A percentile compares a stretch with the other conserved stretches of the same genome.
phyloP scores from a whole-genome alignment of 768 basidiomycete species.

The Tulasnella sp. region DNA sequence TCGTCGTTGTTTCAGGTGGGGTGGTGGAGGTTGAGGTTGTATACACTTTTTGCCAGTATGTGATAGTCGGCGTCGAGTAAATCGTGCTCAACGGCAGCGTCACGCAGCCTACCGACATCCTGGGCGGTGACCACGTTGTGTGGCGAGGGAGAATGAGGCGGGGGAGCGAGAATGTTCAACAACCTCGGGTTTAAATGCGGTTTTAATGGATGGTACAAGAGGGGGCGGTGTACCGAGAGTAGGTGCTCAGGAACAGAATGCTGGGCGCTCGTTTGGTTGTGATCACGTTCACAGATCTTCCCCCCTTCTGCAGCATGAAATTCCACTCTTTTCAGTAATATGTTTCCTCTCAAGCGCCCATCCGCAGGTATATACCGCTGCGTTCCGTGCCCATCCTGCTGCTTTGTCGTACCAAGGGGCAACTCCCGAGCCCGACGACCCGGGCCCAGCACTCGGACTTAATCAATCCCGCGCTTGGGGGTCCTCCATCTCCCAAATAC shows the following conservation, averaged over 20 bases:
- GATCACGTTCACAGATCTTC: background rate
- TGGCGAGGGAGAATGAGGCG: background rate
- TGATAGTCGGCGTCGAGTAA: background rate
- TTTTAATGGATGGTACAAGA: background rate
- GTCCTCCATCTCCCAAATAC: too few species aligned
- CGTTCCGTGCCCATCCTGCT: too few species aligned
- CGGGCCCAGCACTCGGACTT: too few species aligned
- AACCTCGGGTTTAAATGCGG: background rate
- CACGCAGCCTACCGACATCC: background rate
- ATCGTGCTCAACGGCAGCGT: background rate
- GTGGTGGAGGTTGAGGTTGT: background rate
- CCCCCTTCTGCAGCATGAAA: too few species aligned
- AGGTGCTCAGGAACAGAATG: background rate
- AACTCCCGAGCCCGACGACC: too few species aligned
- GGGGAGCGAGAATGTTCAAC: background rate
- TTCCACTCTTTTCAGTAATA: too few species aligned
- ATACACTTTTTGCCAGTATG: background rate
- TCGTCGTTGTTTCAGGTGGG: background rate
- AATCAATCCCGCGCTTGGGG: too few species aligned
- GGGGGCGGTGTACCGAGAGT: background rate
- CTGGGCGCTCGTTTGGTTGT: background rate
- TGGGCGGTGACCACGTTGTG: background rate
- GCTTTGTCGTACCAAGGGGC: too few species aligned
- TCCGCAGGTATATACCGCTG: too few species aligned
- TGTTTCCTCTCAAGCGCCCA: too few species aligned